Evolutionary conservation across 2,329 filamentous ascomycete species (phyloP).

Genomic region (Cylindrodendrum hubeiense): DNA sequence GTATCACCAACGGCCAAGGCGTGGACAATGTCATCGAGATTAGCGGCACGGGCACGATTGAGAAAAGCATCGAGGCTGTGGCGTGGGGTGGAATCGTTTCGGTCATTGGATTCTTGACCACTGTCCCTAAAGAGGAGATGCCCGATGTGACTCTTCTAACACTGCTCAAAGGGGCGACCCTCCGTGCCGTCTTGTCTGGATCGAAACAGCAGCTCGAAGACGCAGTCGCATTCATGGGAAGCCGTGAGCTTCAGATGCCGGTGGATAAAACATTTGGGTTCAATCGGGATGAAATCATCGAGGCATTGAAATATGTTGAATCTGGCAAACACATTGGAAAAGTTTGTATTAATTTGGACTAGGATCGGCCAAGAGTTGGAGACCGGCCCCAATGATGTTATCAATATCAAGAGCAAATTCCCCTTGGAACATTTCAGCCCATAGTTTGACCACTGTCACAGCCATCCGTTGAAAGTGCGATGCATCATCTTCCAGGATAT

Average conservation of each 20-base stretch:
- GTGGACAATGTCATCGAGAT: slow-evolving; percentile 56
- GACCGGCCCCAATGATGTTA: neutral
- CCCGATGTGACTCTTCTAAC: slow-evolving; percentile 1
- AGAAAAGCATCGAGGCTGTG: slow-evolving; percentile 59
- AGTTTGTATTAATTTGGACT: slow-evolving; percentile 6
- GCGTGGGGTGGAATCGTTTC: slow-evolving; percentile 59
- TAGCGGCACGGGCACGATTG: slow-evolving; percentile 55
- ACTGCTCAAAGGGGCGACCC: slow-evolving; percentile 2
- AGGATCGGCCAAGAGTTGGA: neutral
- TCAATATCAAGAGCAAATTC: slow-evolving; percentile 4
- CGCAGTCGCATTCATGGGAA: neutral
- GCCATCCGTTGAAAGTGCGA: neutral
- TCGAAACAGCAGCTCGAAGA: slow-evolving; percentile 27
- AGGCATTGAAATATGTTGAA: neutral
- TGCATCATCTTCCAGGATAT: neutral
- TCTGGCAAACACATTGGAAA: slow-evolving; percentile 12
- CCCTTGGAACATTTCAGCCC: neutral
- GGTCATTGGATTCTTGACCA: slow-evolving; percentile 56
- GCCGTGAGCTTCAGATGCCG: neutral
- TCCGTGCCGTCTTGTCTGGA: slow-evolving; percentile 16
- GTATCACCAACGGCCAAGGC: slow-evolving; percentile 57
- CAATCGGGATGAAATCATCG: neutral
- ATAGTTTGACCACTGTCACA: neutral
- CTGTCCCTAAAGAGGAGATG: neutral
- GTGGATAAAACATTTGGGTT: slow-evolving; percentile 3